phyloP scores from a whole-genome alignment of 176 grass and related monocot genomes.

The Pharus latifolius region DNA sequence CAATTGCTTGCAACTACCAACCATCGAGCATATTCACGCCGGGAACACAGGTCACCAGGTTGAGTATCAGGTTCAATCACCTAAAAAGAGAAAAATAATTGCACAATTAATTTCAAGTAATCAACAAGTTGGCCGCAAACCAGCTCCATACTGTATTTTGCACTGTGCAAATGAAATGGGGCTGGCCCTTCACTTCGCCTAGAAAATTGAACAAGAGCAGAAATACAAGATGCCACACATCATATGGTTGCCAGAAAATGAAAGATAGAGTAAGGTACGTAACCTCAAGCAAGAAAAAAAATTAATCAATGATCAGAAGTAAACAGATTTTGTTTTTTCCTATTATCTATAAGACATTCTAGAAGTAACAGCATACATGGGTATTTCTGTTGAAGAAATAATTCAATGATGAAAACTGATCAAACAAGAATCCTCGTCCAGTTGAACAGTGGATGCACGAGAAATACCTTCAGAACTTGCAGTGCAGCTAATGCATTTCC shows the following conservation, averaged over 20 bases:
- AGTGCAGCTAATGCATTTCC: conserved; percentile 59
- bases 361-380: neutral
- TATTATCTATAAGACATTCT: neutral
- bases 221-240: neutral
- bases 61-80: conserved; percentile 69
- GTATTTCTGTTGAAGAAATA: neutral
- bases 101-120: neutral
- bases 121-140: neutral
- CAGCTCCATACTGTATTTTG: neutral
- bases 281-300: neutral
- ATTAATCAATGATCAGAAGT: neutral
- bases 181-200: neutral
- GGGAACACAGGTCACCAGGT: conserved; percentile 85
- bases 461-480: conserved; percentile 77
- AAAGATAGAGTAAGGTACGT: neutral
- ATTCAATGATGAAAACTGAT: neutral
- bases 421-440: neutral
- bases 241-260: neutral
- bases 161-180: neutral
- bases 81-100: conserved; percentile 38
- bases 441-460: neutral
- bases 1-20: conserved; percentile 76
- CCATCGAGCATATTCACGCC: conserved; percentile 93
- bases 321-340: neutral
- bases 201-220: neutral